These are phyloP conservation scores for Lepiota venenata DNA, from an alignment of 768 basidiomycete genomes.

Conservation along the genomic window DNA sequence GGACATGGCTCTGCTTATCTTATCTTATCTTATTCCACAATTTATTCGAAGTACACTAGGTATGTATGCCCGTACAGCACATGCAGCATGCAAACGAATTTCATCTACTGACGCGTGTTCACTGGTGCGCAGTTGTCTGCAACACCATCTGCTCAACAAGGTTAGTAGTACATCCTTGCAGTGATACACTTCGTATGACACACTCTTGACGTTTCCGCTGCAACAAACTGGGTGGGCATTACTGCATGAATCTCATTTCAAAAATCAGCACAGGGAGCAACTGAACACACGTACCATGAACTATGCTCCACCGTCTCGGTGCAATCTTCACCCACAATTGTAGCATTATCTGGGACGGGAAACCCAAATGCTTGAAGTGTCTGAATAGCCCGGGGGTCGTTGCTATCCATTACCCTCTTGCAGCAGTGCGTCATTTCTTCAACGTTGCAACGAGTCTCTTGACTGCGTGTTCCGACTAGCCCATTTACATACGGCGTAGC, in stretches of 20 bases:
- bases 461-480: not conserved
- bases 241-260: not conserved
- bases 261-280: not conserved
- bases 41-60: no score
- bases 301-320: not conserved
- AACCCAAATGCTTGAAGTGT: not conserved
- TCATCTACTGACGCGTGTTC: not conserved
- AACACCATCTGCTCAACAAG: not conserved
- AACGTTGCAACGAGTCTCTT: constrained; percentile 1
- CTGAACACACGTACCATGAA: not conserved
- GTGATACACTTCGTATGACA: not conserved
- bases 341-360: not conserved
- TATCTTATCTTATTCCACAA: not conserved
- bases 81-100: no score
- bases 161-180: not conserved
- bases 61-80: no score
- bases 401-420: not conserved
- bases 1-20: not conserved
- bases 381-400: not conserved
- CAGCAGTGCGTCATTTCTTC: constrained; percentile 6
- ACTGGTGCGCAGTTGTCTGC: not conserved
- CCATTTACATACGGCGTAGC: not conserved
- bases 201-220: not conserved
- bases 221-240: constrained; percentile 3
- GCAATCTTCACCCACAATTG: not conserved